Conservation (phyloP, 2,329 filamentous ascomycete genomes). For the Purpureocillium lavendulum region DNA sequence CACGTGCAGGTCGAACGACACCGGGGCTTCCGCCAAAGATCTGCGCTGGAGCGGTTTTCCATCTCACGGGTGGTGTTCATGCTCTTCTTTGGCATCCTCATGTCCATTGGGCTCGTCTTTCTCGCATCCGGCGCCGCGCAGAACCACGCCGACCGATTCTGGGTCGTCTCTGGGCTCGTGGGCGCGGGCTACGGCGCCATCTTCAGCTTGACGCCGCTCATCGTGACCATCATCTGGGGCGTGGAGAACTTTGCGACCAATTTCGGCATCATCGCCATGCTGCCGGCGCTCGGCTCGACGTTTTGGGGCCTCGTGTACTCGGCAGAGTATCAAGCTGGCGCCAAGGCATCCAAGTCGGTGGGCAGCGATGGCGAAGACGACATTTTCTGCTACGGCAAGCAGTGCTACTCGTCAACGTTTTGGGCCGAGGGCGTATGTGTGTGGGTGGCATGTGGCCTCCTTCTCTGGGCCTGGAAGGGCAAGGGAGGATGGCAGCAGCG, state of each 20-base stretch:
- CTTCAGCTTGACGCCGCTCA: conserved; percentile 83
- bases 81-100: conserved; percentile 62
- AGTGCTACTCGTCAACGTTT: conserved; percentile 74
- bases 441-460: conserved; percentile 64
- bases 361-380: conserved; percentile 30
- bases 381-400: conserved; percentile 68
- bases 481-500: conserved; percentile 65
- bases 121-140: conserved; percentile 71
- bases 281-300: conserved; percentile 79
- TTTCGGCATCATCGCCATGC: conserved; percentile 90
- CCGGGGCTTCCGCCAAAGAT: conserved; percentile 9
- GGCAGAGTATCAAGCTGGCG: conserved; percentile 64
- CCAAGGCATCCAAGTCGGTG: conserved; percentile 29
- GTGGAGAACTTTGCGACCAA: conserved; percentile 98
- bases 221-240: conserved; percentile 96
- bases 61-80: conserved; percentile 77
- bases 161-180: conserved; percentile 74
- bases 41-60: conserved; percentile 34
- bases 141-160: conserved; percentile 70
- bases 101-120: conserved; percentile 68
- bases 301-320: conserved; percentile 91
- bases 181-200: conserved; percentile 89
- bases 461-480: conserved; percentile 76
- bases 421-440: conserved; percentile 81
- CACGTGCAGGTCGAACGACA: conserved; percentile 37